phyloP scores from a whole-genome alignment of 805 yeast genomes.

The Metschnikowia amazonensis region DNA sequence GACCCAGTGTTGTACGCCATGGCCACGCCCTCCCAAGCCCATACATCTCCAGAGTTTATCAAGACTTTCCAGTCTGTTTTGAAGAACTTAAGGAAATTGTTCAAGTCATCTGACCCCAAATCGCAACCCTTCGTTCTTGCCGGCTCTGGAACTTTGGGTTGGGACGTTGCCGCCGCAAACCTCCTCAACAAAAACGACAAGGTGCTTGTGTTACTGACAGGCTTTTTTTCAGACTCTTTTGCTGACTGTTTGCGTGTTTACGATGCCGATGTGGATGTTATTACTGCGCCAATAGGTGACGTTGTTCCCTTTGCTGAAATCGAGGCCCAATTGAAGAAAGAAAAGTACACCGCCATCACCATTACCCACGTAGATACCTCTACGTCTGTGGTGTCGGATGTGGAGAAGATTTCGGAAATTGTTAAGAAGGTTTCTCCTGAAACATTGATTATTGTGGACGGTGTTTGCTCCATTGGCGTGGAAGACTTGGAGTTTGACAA shows the following conservation, averaged over 20 bases:
- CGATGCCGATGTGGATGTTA: constrained; percentile 70
- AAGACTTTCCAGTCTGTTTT: constrained; percentile 67
- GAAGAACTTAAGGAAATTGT: constrained; percentile 64
- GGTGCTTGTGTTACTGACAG: constrained; percentile 82
- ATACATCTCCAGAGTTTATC: constrained; percentile 81
- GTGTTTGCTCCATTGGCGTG: constrained; percentile 91
- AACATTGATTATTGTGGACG: constrained; percentile 82
- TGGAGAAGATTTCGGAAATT: constrained; percentile 56
- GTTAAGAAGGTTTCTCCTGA: constrained; percentile 69
- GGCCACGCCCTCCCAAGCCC: constrained; percentile 83
- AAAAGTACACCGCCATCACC: constrained; percentile 65
- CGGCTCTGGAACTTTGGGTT: constrained; percentile 93
- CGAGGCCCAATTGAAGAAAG: constrained; percentile 49
- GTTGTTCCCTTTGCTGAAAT: constrained; percentile 55
- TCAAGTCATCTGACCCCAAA: constrained; percentile 60
- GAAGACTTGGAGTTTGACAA: constrained; percentile 80
- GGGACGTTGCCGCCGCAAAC: constrained; percentile 87
- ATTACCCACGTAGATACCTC: constrained; percentile 96
- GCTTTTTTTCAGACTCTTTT: constrained; percentile 81
- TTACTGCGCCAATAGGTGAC: constrained; percentile 73
- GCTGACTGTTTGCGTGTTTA: constrained; percentile 71
- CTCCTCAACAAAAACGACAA: constrained; percentile 58
- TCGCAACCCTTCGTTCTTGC: constrained; percentile 80
- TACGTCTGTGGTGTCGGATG: constrained; percentile 82
- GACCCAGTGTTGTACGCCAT: constrained; percentile 75